These are phyloP conservation scores for Orbilia ellipsospora DNA, from an alignment of 2,329 filamentous ascomycete genomes.

Conservation along the genomic window DNA sequence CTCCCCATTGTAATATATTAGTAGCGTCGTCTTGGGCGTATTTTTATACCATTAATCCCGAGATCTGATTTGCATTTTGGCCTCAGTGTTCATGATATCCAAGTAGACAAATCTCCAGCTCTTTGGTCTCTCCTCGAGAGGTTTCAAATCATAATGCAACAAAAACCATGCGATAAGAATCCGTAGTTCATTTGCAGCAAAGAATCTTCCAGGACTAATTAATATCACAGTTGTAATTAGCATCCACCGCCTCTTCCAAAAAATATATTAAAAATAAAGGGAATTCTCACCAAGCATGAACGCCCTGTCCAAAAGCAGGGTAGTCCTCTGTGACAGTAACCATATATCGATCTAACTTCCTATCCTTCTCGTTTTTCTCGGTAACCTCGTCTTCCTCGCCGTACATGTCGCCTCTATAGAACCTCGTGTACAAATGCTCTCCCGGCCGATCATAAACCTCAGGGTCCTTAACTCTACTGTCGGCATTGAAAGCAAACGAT, in stretches of 20 bases:
- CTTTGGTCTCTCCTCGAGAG: slow-evolving; percentile 29
- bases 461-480: slow-evolving; percentile 16
- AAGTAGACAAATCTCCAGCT: slow-evolving; percentile 28
- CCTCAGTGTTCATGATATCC: slow-evolving; percentile 47
- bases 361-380: slow-evolving; percentile 32
- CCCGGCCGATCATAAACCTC: slow-evolving; percentile 40
- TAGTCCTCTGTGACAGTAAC: slow-evolving; percentile 53
- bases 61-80: slow-evolving; percentile 37
- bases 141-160: slow-evolving; percentile 47
- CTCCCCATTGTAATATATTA: too few relatives aligned
- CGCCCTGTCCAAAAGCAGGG: slow-evolving; percentile 39
- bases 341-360: slow-evolving; percentile 51
- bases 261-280: neutral
- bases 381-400: slow-evolving; percentile 32
- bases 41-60: slow-evolving; percentile 15
- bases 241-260: neutral
- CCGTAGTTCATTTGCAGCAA: slow-evolving; percentile 39
- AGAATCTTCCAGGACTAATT: slow-evolving; percentile 53
- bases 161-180: slow-evolving; percentile 47
- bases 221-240: neutral
- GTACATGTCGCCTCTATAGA: slow-evolving; percentile 37
- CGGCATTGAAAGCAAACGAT: slow-evolving; percentile 31
- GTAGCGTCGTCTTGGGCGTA: too few relatives aligned
- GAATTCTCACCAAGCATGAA: slow-evolving; percentile 43
- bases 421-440: slow-evolving; percentile 40